Evolutionary conservation across 2,329 filamentous ascomycete genomes (phyloP), one percentile per base, ranked within the genome.

Genomic region (Penicillium brevicompactum): DNA sequence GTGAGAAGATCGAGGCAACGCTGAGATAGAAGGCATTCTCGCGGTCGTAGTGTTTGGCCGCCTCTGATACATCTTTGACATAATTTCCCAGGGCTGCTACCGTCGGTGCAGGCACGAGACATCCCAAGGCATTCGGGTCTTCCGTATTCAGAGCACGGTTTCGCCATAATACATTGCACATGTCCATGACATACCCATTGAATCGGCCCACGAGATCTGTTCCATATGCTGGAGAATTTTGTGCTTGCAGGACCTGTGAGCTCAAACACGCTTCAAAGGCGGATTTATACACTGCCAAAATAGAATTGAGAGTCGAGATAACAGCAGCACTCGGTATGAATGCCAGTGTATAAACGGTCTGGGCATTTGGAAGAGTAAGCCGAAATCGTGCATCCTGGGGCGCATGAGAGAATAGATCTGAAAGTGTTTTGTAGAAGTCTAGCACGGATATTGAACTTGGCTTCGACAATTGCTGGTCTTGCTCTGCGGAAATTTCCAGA

Each of bases 121-220:
- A 83, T 4, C 82, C 84, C 14, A 80, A 65, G 3, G 82, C 78
- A 63, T 86, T 85, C n/a, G 81, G 75, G 60, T 93, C 89, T 1
- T 78, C 77, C 11, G 76, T 76, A 55, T 84, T 84, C 56, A 95
- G 87, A 1, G 88, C 91, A 11, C 87, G 84, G 21, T 84, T 84
- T 8, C 90, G 84, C 91, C 91, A 95, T 45, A 94, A 72, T 48
- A 89, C 85, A 69, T 95, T 95, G 77, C 90, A 92, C 31, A 92
- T 82, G 68, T 96, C 91, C 85, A 94, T 92, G 31, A 95, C 82
- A 69, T 89, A 92, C 21, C 88, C 88, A 70, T 96, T 96, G 76
- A 94, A 92, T 22, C 82, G 76, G 60, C 85, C 84, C 40, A 91
- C 83, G 53, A 88, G 84, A 31, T 79, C 74, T 41, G 83, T 79